Percentiles rank a stretch among this genome's conserved stretches.
Evolutionary conservation across 306 rosid genomes (phyloP).

Genomic region (Prinsepia uniflora): DNA sequence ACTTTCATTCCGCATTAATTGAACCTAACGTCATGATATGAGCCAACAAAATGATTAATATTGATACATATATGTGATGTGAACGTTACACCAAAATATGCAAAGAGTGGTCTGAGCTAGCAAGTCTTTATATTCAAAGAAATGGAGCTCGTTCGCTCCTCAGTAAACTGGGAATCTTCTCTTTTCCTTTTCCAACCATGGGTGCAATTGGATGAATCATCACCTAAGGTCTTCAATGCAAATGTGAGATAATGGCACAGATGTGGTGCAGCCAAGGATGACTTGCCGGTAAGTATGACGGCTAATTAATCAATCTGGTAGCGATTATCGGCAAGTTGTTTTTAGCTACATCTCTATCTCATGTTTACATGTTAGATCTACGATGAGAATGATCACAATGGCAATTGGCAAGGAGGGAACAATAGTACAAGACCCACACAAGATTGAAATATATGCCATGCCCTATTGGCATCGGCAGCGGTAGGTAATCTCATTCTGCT

Average conservation of each 20-base stretch:
- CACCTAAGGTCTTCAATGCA: slow-evolving; percentile 37
- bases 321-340: slow-evolving; percentile 30
- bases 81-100: no score
- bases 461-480: neutral
- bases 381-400: slow-evolving; percentile 7
- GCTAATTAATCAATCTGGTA: neutral
- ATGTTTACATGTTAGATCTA: slow-evolving; percentile 33
- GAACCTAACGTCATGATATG: no score
- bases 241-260: slow-evolving; percentile 24
- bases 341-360: slow-evolving; percentile 40
- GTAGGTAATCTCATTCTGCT: slow-evolving; percentile 4
- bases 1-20: no score
- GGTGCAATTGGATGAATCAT: neutral
- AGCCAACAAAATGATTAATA: no score
- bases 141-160: neutral
- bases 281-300: slow-evolving; percentile 35
- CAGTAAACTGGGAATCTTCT: neutral
- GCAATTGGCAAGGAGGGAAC: neutral
- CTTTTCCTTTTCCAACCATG: neutral
- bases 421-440: no score
- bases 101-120: neutral
- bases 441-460: neutral
- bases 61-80: no score
- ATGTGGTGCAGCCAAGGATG: slow-evolving; percentile 48
- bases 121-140: neutral